Evolutionary conservation across 148 eudicot genomes (phyloP), one percentile per base, ranked within the genome.

Genomic region (Rhododendron ferrugineum): DNA sequence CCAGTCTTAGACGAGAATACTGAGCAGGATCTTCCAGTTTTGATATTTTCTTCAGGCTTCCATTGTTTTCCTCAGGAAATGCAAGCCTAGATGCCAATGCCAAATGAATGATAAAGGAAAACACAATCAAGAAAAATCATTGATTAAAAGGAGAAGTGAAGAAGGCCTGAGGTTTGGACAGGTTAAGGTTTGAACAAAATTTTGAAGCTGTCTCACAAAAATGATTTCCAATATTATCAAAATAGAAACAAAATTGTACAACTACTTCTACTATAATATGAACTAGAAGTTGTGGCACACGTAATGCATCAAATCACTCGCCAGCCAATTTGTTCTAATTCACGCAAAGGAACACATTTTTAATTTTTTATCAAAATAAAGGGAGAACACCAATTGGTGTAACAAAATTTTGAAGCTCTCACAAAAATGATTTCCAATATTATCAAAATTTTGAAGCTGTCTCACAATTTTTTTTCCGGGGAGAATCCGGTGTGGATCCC

Each of bases 51-150:
- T 84, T 96, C 89, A 93, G 79, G 87, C 99, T 96, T 88, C 87
- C 92, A 87, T 93, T 95, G 86, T 93, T 96, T 87, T 87, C 89
- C 89, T 96, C 95, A 42, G 99, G 98, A 90, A 96, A 96, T 83
- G 99, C 91, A 88, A 95, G 91, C 88, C 99, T 96, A 84, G 44
- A 85, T 64, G 42, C 74, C 73, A 44, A 32, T 87, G 46, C 23
- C 72, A 49, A 47, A 83, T 20, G 16, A 20, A 72, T 49, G 60
- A 20, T 18, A 9, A 9, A 44, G 47, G 20, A 40, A 47, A 70
- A 83, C 37, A 32, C 22, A 68, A 26, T 28, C 30, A 68, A 16
- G 18, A 30, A 83, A 83, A 28, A 28, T 6, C 64, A 82, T 6
- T 58, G 15, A 30, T 32, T 72, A 5, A 32, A 56, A 72, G 23